phyloP scores from a whole-genome alignment of 768 basidiomycete species.

The Lanmaoa pseudosensibilis region DNA sequence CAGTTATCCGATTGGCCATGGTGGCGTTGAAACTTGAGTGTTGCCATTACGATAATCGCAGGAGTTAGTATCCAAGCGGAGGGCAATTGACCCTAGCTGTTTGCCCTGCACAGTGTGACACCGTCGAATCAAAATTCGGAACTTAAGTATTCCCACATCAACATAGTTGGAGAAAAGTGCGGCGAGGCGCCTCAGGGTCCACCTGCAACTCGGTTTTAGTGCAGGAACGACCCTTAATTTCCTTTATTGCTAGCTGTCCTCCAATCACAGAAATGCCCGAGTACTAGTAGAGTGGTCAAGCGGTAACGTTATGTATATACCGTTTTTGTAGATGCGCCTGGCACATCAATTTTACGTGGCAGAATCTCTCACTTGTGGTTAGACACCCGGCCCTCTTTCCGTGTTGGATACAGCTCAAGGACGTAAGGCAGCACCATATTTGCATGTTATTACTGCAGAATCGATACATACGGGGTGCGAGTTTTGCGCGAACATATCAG shows the following conservation, averaged over 20 bases:
- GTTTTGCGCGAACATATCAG: neutral
- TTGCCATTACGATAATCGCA: conserved; percentile 11
- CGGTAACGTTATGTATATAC: neutral
- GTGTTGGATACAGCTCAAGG: neutral
- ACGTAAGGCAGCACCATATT: conserved; percentile 2
- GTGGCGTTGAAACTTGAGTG: conserved; percentile 13
- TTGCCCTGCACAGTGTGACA: neutral
- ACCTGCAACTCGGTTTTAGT: neutral
- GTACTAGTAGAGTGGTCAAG: neutral
- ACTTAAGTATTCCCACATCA: neutral
- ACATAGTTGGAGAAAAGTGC: neutral
- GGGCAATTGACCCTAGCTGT: neutral
- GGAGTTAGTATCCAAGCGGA: neutral
- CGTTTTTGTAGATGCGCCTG: neutral
- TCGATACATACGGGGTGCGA: neutral
- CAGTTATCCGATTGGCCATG: neutral
- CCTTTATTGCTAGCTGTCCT: too few species aligned
- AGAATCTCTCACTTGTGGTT: neutral
- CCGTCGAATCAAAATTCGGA: conserved; percentile 3
- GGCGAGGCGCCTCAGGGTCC: neutral
- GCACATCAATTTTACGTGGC: neutral
- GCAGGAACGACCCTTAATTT: neutral
- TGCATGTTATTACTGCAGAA: neutral
- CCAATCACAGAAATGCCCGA: neutral
- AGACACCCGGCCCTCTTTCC: neutral